Base-by-base conservation (phyloP, 768 basidiomycete species). In the Grammothele lineata region DNA sequence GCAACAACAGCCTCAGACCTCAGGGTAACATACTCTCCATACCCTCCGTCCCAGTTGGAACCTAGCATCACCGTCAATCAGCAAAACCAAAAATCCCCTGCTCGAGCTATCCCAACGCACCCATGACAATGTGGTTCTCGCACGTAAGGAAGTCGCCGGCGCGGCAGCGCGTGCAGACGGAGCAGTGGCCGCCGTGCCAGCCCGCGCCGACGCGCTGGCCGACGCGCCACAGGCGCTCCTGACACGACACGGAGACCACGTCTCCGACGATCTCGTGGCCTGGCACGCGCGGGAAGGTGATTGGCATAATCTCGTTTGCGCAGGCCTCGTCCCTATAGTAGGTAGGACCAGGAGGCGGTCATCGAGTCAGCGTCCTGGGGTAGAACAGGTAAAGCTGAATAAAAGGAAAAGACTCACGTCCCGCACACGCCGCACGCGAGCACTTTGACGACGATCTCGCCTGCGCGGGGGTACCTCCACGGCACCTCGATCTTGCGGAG, bases 161-260 rank as follows among this genome's bases (percentile, higher is more conserved):
- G 18, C 58, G 53, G 41, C 65, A 66, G 4, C 48, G 43, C 9
- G 37, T 23, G 48, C 65, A 66, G 4, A 53, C 46, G 22, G 41
- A 24, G 48, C 60, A 63, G 47, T 61, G 59, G 0, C 61, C 55
- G 23, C 60, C 63, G 40, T 57, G 59, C 63, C 63, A 66, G 27
- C 62, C 65, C 2, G 54, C 55, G 21, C 65, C 65, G 36, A 64
- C 61, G 12, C 58, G 58, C 36, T 60, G 53, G 38, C 65, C 63
- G 40, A 59, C 40, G 30, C 43, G 46, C 57, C 56, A 63, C 19
- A 44, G 18, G 15, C 11, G 30, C 37, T 62, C 56, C 42, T 50
- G 51, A 8, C 47, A 25, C 0, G 46, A 42, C 12, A 62, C 55
- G 0, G 58, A 57, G 15, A 54, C 58, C 30, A 59, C 56, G 32